A percentile compares a stretch with the other conserved stretches of the same genome.
Conservation (phyloP, 495 filamentous ascomycete genomes). For the Penicillium nucicola region DNA sequence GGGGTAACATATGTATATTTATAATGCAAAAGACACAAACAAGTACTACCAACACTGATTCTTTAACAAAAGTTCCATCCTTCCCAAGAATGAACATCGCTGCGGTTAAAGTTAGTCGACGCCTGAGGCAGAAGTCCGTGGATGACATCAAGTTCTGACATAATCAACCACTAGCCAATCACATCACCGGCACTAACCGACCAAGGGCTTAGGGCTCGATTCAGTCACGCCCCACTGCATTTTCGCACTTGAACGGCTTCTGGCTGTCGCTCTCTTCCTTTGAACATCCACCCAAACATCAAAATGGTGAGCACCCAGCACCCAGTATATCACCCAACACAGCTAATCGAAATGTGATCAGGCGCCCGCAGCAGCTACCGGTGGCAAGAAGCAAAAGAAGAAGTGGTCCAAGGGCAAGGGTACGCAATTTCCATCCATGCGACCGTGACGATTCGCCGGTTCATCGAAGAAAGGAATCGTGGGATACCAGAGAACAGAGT, state of each 20-base stretch:
- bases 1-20: too few species aligned
- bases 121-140: neutral
- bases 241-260: slow-evolving; percentile 42
- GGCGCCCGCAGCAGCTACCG: slow-evolving; percentile 76
- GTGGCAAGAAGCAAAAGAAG: slow-evolving; percentile 99
- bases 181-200: slow-evolving; percentile 17
- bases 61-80: too few species aligned
- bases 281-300: slow-evolving; percentile 47
- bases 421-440: slow-evolving; percentile 44
- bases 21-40: too few species aligned
- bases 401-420: slow-evolving; percentile 99
- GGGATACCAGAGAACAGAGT: slow-evolving; percentile 4
- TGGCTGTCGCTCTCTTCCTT: slow-evolving; percentile 34
- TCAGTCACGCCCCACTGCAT: slow-evolving; percentile 48
- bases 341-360: slow-evolving; percentile 32
- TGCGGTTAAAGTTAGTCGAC: neutral
- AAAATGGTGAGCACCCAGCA: slow-evolving; percentile 46
- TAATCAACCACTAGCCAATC: slow-evolving; percentile 10
- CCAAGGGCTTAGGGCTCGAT: slow-evolving; percentile 43
- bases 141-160: slow-evolving; percentile 3
- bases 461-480: slow-evolving; percentile 12
- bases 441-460: slow-evolving; percentile 25
- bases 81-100: too few species aligned
- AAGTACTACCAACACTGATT: too few species aligned
- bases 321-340: neutral